Conservation (phyloP, 2,329 filamentous ascomycete genomes). For the Fusarium sp. region DNA sequence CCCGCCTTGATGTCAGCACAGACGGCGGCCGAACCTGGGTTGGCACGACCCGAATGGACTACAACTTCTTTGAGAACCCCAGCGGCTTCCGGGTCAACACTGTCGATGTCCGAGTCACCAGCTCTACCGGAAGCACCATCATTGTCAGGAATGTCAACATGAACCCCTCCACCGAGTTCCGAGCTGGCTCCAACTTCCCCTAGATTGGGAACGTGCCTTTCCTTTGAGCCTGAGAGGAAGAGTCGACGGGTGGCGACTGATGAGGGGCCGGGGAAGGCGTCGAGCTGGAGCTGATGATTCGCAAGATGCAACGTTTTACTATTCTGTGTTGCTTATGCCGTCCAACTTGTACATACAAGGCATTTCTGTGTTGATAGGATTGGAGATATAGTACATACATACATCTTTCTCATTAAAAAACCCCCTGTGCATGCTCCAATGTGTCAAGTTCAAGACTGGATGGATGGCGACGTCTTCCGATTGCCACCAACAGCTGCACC, state of each 20-base stretch:
- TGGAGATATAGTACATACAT: neutral
- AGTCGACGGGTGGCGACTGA: neutral
- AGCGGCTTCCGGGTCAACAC: slow-evolving; percentile 63
- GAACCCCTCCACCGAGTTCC: slow-evolving; percentile 42
- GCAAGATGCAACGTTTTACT: neutral
- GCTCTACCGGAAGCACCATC: slow-evolving; percentile 59
- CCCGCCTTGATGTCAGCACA: slow-evolving; percentile 67
- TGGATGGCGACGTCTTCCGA: no score
- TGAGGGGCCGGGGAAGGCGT: neutral
- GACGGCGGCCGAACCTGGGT: slow-evolving; percentile 68
- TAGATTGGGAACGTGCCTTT: neutral
- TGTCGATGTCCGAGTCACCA: slow-evolving; percentile 66
- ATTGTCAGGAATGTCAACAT: slow-evolving; percentile 61
- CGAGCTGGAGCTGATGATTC: neutral
- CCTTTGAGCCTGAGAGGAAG: neutral
- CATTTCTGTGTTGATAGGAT: neutral
- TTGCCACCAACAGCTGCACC: neutral
- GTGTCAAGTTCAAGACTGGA: no score
- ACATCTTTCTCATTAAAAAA: neutral
- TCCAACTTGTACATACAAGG: neutral
- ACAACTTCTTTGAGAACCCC: slow-evolving; percentile 70
- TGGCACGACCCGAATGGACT: slow-evolving; percentile 59
- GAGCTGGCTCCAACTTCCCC: slow-evolving; percentile 47
- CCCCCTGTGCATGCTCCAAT: no score
- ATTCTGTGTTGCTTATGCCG: neutral